A percentile compares a stretch with the other conserved stretches of the same genome.
Conservation (phyloP, 1,139 yeast species). For the Geotrichum europaeum region DNA sequence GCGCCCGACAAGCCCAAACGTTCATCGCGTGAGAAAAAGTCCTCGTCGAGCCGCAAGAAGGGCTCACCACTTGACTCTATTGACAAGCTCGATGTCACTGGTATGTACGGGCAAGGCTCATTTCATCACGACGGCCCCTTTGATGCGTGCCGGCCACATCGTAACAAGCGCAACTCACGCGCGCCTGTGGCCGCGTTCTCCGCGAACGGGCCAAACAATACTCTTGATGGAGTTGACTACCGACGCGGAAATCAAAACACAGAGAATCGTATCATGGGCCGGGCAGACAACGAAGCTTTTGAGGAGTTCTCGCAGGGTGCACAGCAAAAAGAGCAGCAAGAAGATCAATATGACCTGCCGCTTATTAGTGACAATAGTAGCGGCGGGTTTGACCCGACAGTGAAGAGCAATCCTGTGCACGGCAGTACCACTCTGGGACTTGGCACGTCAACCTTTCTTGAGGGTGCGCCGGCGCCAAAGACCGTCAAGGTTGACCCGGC, state of each 20-base stretch:
- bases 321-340: background rate
- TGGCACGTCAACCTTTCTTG: slow-evolving; percentile 85
- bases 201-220: slow-evolving; percentile 86
- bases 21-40: background rate
- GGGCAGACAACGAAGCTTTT: slow-evolving; percentile 33
- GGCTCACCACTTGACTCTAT: slow-evolving; percentile 66
- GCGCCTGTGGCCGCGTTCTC: slow-evolving; percentile 97
- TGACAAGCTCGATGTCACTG: slow-evolving; percentile 92
- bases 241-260: slow-evolving; percentile 36
- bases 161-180: slow-evolving; percentile 64
- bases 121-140: slow-evolving; percentile 99
- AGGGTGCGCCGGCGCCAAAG: slow-evolving; percentile 91
- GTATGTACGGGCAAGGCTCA: slow-evolving; percentile 75
- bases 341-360: background rate
- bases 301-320: slow-evolving; percentile 19
- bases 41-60: slow-evolving; percentile 34
- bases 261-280: slow-evolving; percentile 32
- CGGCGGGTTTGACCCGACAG: slow-evolving; percentile 54
- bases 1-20: background rate
- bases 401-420: slow-evolving; percentile 67
- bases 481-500: slow-evolving; percentile 40
- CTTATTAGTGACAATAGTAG: background rate
- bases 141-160: slow-evolving; percentile 95
- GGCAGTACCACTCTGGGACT: slow-evolving; percentile 83
- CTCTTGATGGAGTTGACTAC: slow-evolving; percentile 52